A percentile compares a stretch with the other conserved stretches of the same genome.
Evolutionary conservation across 2,329 filamentous ascomycete genomes (phyloP).

Genomic region (Claviceps purpurea): DNA sequence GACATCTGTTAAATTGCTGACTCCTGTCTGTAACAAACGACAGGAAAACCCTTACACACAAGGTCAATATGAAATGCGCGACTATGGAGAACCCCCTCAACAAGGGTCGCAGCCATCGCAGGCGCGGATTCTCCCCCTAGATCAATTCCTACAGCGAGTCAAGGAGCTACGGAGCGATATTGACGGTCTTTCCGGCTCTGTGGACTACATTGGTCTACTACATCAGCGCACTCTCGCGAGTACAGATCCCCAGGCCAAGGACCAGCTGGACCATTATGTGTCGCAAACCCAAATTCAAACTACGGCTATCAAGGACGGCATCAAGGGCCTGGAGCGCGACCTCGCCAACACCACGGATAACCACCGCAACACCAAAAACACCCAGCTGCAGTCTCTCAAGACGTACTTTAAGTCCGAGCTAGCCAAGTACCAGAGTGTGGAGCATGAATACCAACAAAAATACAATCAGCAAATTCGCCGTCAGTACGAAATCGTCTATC

Average conservation of each 20-base stretch:
- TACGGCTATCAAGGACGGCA: conserved; percentile 64
- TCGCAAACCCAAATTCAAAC: conserved; percentile 59
- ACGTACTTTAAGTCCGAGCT: conserved; percentile 59
- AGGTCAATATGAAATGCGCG: conserved; percentile 41
- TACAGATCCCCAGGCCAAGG: conserved; percentile 40
- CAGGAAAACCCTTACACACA: conserved; percentile 9
- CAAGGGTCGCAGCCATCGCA: conserved; percentile 13
- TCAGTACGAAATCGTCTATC: conserved; percentile 72
- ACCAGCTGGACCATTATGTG: conserved; percentile 53
- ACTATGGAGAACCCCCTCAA: conserved; percentile 22
- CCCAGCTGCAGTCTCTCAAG: conserved; percentile 57
- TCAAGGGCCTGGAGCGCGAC: conserved; percentile 63
- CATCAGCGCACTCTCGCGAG: conserved; percentile 61
- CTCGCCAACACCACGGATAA: conserved; percentile 46
- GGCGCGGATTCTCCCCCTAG: conserved; percentile 34
- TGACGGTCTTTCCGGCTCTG: conserved; percentile 48
- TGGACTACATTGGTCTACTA: conserved; percentile 53
- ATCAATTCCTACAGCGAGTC: conserved; percentile 57
- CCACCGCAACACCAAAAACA: conserved; percentile 52
- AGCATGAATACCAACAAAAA: conserved; percentile 54
- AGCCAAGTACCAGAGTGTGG: conserved; percentile 56
- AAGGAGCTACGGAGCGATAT: conserved; percentile 55
- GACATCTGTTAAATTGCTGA: neutral
- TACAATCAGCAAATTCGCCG: conserved; percentile 68
- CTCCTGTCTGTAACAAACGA: neutral